These are phyloP conservation scores for Penicillium pulvis DNA, from an alignment of 495 filamentous ascomycete genomes.

Conservation along the genomic window DNA sequence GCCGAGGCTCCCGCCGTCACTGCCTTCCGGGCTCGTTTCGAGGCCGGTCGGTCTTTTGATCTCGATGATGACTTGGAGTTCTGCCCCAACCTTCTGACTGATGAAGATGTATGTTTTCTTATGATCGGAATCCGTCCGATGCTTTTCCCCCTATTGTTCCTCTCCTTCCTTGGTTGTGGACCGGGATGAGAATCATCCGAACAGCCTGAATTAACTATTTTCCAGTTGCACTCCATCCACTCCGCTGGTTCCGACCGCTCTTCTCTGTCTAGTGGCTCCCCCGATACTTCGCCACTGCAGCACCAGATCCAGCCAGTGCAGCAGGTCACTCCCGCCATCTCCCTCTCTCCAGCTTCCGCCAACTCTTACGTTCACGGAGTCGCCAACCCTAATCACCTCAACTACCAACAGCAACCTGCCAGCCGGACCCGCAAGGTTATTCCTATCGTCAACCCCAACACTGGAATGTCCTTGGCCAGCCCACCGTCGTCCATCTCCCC, in stretches of 20 bases:
- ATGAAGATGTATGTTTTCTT: slow-evolving; percentile 83
- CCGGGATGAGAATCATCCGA: neutral
- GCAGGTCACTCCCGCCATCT: slow-evolving; percentile 75
- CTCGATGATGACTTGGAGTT: slow-evolving; percentile 97
- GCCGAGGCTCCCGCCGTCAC: slow-evolving; percentile 73
- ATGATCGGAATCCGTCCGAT: neutral
- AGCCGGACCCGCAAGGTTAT: slow-evolving; percentile 93
- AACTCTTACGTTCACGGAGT: slow-evolving; percentile 67
- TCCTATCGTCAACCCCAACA: slow-evolving; percentile 95
- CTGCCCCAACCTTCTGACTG: slow-evolving; percentile 89
- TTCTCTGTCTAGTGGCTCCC: slow-evolving; percentile 90
- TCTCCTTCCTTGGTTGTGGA: neutral
- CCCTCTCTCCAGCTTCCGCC: slow-evolving; percentile 69
- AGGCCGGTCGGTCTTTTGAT: slow-evolving; percentile 93
- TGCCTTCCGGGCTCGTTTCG: slow-evolving; percentile 81
- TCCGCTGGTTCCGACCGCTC: slow-evolving; percentile 90
- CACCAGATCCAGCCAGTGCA: slow-evolving; percentile 75
- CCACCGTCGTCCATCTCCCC: slow-evolving; percentile 90
- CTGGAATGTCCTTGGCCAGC: slow-evolving; percentile 84
- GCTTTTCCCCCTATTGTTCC: neutral
- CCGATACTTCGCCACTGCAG: slow-evolving; percentile 84
- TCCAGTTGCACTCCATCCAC: slow-evolving; percentile 82
- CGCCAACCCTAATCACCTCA: slow-evolving; percentile 60
- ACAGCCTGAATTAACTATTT: neutral
- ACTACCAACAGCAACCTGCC: slow-evolving; percentile 83